Base-by-base conservation (phyloP, 176 grass and related monocot genomes). In the Raddia guianensis region DNA sequence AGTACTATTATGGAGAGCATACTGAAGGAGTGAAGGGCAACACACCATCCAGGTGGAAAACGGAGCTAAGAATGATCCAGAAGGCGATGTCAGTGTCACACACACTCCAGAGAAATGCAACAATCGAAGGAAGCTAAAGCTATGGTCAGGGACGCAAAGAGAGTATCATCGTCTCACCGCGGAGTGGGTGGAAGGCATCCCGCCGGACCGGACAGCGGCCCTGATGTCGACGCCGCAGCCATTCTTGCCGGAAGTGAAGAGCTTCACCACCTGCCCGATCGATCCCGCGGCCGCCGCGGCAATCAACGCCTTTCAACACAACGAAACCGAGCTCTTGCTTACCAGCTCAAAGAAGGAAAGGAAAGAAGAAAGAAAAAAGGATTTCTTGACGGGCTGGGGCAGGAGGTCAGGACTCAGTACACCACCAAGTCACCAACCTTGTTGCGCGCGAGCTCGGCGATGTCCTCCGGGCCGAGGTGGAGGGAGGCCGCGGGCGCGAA, bases 181-280 rank as follows among this genome's bases (percentile, higher is more conserved):
- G 3, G 96, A 93, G 88, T 98, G 92, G 5, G 96, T 95, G 5
- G 96, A 98, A 75, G 96, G 96, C 96, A 98, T 95, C 69, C 96
- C 92, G 46, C 92, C 90, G 3, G 96, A 81, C 16, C 79, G 84
- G 81, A 89, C 72, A 12, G 80, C 79, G 42, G 83, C 80, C 77
- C 48, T 91, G 53, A 84, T 72, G 73, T 93, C 86, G 75, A 98
- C 49, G 35, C 70, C 77, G 76, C 75, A 75, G 9, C 81, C 84
- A 45, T 67, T 67, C 69, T 69, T 75, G 18, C 75, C 87, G 32
- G 85, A 87, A 4, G 90, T 90, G 71, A 98, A 88, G 0, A 88
- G 95, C 86, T 98, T 98, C 6, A 86, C 81, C 15, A 98, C 81
- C 83, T 98, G 95, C 42, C 92, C 90, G 32, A 95, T 69, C 32